Percentiles rank a stretch among this genome's conserved stretches.
Evolutionary conservation across 1,139 yeast genomes (phyloP).

Genomic region (Sugiyamaella japonica): DNA sequence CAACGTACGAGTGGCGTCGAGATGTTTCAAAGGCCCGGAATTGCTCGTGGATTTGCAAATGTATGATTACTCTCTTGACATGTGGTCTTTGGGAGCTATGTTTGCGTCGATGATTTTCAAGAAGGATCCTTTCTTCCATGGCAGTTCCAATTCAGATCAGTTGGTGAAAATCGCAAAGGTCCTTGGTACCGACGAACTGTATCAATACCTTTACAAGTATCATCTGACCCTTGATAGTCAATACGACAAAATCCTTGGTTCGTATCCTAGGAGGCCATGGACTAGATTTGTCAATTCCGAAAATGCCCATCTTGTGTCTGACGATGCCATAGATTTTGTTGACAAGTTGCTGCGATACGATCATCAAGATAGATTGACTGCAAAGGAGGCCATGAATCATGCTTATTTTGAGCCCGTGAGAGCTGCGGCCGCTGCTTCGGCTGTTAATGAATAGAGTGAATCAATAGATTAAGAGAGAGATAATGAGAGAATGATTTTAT

Average conservation of each 20-base stretch:
- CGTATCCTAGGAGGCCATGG: conserved; percentile 90
- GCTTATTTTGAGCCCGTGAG: conserved; percentile 57
- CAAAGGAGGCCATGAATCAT: conserved; percentile 92
- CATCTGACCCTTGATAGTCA: conserved; percentile 74
- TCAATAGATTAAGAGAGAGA: neutral
- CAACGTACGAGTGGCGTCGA: conserved; percentile 96
- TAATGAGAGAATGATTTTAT: neutral
- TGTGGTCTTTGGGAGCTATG: conserved; percentile 98
- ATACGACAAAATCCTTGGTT: conserved; percentile 73
- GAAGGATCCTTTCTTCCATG: conserved; percentile 97
- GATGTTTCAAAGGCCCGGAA: conserved; percentile 98
- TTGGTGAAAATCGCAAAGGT: conserved; percentile 92
- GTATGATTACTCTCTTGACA: conserved; percentile 91
- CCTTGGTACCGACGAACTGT: conserved; percentile 84
- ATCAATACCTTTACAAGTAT: conserved; percentile 71
- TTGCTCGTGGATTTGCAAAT: conserved; percentile 87
- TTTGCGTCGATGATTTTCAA: conserved; percentile 95
- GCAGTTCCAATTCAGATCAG: conserved; percentile 94
- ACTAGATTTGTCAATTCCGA: conserved; percentile 69
- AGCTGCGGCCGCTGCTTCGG: conserved; percentile 9
- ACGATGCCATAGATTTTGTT: conserved; percentile 76
- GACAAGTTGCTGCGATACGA: conserved; percentile 85
- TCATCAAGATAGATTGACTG: conserved; percentile 93
- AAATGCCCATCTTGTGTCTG: conserved; percentile 67
- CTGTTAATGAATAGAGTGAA: conserved; percentile 1